These are phyloP conservation scores for Coniferiporia sulphurascens DNA, from an alignment of 1,284 basidiomycete species.

Conservation along the genomic window DNA sequence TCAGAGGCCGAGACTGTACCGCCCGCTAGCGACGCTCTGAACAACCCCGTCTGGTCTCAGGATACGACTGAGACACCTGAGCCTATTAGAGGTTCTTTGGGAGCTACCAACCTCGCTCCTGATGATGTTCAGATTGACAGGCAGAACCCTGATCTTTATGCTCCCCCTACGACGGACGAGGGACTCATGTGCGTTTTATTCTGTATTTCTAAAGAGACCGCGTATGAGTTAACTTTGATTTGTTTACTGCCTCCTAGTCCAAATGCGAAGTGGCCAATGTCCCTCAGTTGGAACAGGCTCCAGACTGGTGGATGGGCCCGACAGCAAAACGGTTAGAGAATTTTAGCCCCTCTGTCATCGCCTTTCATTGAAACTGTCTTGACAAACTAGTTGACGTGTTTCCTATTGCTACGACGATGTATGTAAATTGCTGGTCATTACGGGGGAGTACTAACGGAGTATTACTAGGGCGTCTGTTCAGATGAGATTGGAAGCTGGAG, in stretches of 20 bases:
- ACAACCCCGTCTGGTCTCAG: slow-evolving; percentile 38
- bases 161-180: slow-evolving; percentile 62
- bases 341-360: neutral
- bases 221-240: neutral
- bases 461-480: slow-evolving; percentile 56
- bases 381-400: slow-evolving; percentile 42
- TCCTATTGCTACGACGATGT: slow-evolving; percentile 53
- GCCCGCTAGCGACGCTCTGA: slow-evolving; percentile 48
- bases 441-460: neutral
- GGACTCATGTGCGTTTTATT: slow-evolving; percentile 49
- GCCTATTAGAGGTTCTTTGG: slow-evolving; percentile 38
- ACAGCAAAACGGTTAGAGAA: slow-evolving; percentile 52
- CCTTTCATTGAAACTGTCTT: slow-evolving; percentile 4
- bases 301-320: slow-evolving; percentile 72
- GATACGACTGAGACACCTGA: slow-evolving; percentile 27
- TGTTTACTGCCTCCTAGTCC: slow-evolving; percentile 28
- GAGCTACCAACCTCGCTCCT: slow-evolving; percentile 53
- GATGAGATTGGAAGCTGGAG: slow-evolving; percentile 63
- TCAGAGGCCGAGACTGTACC: slow-evolving; percentile 35
- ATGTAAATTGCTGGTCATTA: slow-evolving; percentile 16
- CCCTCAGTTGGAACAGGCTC: slow-evolving; percentile 62
- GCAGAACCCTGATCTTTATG: slow-evolving; percentile 57
- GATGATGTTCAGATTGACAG: slow-evolving; percentile 46
- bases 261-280: slow-evolving; percentile 71
- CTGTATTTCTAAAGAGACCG: slow-evolving; percentile 1